Evolutionary conservation across 2,329 filamentous ascomycete genomes (phyloP), one percentile per base, ranked within the genome.

Genomic region (Xylaria sp.): DNA sequence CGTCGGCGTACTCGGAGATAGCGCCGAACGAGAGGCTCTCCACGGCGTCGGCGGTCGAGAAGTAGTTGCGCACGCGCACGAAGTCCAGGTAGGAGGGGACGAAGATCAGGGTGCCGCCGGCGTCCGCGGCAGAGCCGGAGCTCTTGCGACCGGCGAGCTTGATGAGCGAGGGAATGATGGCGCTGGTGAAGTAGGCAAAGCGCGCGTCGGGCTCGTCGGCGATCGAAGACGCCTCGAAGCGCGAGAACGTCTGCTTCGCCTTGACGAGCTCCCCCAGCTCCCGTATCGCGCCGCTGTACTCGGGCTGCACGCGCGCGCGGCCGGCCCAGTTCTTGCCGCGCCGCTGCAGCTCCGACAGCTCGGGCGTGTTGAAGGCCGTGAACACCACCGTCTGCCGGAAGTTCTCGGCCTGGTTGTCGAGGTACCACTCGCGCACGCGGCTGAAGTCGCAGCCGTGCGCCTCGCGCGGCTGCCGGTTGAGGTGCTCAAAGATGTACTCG

Each of bases 51-150:
- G 88, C 88, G 29, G 88, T 93, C 54, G 93, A 88, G 71, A 99
- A 93, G 78, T 93, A 91, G 79, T 98, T 99, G 55, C 95, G 88
- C 61, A 99, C 84, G 41, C 93, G 90, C 43, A 97, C 90, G 75
- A 98, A 98, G 79, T 99, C 95, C 62, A 97, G 88, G 77, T 97
- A 98, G 0, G 90, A 93, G 0, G 95, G 93, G 51, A 98, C 88
- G 78, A 96, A 97, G 72, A 99, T 83, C 15, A 99, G 81, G 0
- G 91, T 91, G 33, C 95, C 93, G 17, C 43, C 44, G 17, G 35
- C 21, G 25, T 57, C 52, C 6, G 40, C 33, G 17, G 41, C 37
- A 15, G 49, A 47, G 4, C 25, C 11, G 38, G 49, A 44, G 19
- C 19, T 23, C 13, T 54, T 54, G 48, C 58, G 54, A 3, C 33